phyloP scores from a whole-genome alignment of 202 grass and related monocot genomes.

The Eragrostis tef region DNA sequence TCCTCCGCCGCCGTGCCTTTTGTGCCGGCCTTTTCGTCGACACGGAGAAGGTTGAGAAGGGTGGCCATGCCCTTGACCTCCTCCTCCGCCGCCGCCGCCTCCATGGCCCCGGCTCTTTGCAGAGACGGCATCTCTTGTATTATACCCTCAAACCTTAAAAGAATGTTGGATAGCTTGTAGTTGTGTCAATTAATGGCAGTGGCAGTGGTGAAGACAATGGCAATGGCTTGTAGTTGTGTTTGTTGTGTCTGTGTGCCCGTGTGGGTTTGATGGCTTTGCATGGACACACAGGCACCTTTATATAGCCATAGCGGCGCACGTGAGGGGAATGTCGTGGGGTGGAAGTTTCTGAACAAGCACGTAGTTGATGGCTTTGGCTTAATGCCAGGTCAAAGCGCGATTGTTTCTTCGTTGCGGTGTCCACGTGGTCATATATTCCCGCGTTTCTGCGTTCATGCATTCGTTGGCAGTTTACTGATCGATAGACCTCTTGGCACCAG shows the following conservation, averaged over 20 bases:
- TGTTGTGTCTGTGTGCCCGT: background rate
- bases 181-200: too few species aligned
- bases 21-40: background rate
- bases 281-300: background rate
- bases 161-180: too few species aligned
- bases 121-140: background rate
- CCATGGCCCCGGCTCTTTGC: background rate
- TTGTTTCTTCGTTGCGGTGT: too few species aligned
- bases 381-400: too few species aligned
- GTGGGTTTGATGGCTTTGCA: background rate
- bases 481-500: too few species aligned
- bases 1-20: background rate
- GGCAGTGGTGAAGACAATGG: background rate
- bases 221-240: background rate
- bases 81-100: too few species aligned
- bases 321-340: background rate
- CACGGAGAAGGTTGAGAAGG: slow-evolving; percentile 26
- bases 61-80: background rate
- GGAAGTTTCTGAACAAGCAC: too few species aligned
- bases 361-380: too few species aligned
- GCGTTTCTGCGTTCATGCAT: too few species aligned
- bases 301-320: background rate
- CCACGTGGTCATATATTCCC: too few species aligned
- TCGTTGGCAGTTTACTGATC: too few species aligned
- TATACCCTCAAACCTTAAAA: background rate